Conservation (phyloP, 331 rosid species). For the Acacia concinna region DNA sequence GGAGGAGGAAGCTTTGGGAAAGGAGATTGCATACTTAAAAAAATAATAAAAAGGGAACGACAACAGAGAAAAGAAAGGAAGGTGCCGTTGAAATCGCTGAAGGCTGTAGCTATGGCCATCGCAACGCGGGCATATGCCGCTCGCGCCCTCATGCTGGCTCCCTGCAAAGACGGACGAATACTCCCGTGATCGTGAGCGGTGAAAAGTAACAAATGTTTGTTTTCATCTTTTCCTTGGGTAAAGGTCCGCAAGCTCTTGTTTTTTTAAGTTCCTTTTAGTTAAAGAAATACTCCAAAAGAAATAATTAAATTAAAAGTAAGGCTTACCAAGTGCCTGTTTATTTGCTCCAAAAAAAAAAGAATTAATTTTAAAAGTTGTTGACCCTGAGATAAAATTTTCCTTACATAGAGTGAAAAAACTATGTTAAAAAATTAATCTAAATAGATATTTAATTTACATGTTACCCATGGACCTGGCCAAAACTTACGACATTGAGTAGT, state of each 20-base stretch:
- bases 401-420: too few species aligned
- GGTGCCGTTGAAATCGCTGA: slow-evolving; percentile 28
- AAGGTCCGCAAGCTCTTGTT: neutral
- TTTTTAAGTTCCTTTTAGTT: too few species aligned
- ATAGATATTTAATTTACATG: too few species aligned
- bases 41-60: neutral
- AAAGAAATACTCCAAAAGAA: too few species aligned
- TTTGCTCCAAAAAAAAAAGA: too few species aligned
- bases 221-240: neutral
- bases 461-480: too few species aligned
- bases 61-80: neutral
- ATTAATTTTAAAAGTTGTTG: too few species aligned
- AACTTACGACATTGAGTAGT: too few species aligned
- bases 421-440: too few species aligned
- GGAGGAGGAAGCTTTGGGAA: neutral
- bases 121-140: neutral
- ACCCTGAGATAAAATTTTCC: too few species aligned
- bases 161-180: slow-evolving; percentile 31
- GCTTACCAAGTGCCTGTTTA: too few species aligned
- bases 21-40: neutral
- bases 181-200: neutral
- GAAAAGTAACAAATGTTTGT: neutral
- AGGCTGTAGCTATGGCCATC: slow-evolving; percentile 44
- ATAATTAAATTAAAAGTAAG: too few species aligned
- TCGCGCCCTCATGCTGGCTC: slow-evolving; percentile 12